A percentile compares a stretch with the other conserved stretches of the same genome.
Conservation (phyloP, 1,284 basidiomycete genomes). For the Schizophyllum amplum region DNA sequence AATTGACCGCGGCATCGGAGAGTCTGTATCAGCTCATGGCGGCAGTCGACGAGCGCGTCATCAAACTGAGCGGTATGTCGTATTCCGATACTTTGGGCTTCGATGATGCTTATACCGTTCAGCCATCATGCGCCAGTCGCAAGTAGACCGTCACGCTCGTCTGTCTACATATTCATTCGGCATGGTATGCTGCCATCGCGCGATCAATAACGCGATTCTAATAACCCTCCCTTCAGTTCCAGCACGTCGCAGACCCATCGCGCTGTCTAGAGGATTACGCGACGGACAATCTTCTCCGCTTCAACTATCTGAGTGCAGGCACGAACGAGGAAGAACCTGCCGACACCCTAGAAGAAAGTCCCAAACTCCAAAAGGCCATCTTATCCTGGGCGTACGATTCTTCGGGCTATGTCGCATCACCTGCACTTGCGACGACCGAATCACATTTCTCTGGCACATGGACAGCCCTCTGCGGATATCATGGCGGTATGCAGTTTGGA, state of each 20-base stretch:
- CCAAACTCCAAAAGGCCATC: background rate
- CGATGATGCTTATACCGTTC: too few species aligned
- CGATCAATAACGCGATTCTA: background rate
- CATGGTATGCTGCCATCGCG: constrained; percentile 19
- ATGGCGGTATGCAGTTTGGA: background rate
- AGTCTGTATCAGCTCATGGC: constrained; percentile 23
- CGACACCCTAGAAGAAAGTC: background rate
- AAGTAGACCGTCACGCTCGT: constrained; percentile 24
- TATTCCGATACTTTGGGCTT: background rate
- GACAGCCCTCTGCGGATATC: background rate
- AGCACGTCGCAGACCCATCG: background rate
- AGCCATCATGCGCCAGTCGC: constrained; percentile 32
- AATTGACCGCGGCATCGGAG: constrained; percentile 23
- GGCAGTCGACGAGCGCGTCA: constrained; percentile 24
- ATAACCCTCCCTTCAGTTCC: background rate
- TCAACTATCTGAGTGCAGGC: background rate
- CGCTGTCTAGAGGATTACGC: background rate
- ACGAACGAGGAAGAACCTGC: background rate
- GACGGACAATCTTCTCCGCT: background rate
- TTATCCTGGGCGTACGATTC: background rate
- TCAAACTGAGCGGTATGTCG: constrained; percentile 23
- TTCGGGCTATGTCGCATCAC: background rate
- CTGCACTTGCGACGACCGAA: background rate
- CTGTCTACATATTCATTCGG: constrained; percentile 31
- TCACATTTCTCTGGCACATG: background rate